Evolutionary conservation across 148 eudicot genomes (phyloP).

Genomic region (Chenopodium berlandieri): DNA sequence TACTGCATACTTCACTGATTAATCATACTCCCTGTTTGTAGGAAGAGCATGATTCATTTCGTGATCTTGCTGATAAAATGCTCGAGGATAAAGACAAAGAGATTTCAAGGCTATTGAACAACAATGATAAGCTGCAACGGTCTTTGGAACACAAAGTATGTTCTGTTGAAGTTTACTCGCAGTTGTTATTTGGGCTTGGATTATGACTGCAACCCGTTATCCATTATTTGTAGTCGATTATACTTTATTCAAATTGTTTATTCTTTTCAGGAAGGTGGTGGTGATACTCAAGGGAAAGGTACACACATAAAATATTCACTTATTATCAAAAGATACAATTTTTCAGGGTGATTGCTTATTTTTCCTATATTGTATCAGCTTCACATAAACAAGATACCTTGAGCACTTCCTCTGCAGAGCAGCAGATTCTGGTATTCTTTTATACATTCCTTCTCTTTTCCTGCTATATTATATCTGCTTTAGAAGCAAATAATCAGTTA

Average conservation of each 20-base stretch:
- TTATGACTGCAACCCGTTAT: neutral
- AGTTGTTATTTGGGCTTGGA: slow-evolving; percentile 2
- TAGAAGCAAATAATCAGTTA: neutral
- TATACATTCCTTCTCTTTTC: neutral
- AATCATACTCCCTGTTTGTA: slow-evolving; percentile 33
- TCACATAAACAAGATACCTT: slow-evolving; percentile 57
- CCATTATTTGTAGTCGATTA: neutral
- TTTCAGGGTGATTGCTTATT: neutral
- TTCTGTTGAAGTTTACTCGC: slow-evolving; percentile 7
- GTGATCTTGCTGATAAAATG: slow-evolving; percentile 96
- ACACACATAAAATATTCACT: neutral
- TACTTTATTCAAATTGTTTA: slow-evolving; percentile 10
- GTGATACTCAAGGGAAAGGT: slow-evolving; percentile 32
- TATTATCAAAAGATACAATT: neutral
- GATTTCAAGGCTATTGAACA: slow-evolving; percentile 73
- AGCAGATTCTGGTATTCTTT: slow-evolving; percentile 82
- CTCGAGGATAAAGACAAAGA: slow-evolving; percentile 93
- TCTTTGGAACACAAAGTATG: slow-evolving; percentile 44
- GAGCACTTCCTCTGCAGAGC: slow-evolving; percentile 72
- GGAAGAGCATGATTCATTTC: slow-evolving; percentile 93
- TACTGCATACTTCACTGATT: slow-evolving; percentile 9
- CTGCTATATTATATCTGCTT: neutral
- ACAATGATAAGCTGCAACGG: slow-evolving; percentile 63
- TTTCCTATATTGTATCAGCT: slow-evolving; percentile 31
- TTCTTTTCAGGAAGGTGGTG: slow-evolving; percentile 23